These are phyloP conservation scores for Rehmannia glutinosa DNA, from an alignment of 257 asterid species.

Conservation along the genomic window DNA sequence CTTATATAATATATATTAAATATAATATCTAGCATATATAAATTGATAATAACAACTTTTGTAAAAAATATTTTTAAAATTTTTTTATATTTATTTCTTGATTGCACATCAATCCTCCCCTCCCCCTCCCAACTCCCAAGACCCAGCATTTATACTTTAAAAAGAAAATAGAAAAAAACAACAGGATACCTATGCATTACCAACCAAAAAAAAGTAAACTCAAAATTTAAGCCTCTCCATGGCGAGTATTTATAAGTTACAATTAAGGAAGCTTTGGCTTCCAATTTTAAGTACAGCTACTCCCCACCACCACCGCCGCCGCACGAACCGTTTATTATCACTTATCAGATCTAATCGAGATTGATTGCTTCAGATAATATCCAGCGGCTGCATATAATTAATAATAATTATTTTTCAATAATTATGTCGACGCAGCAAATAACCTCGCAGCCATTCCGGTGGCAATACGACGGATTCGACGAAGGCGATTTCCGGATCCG, in stretches of 20 bases:
- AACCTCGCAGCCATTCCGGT: slow-evolving; percentile 26
- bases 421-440: slow-evolving; percentile 12
- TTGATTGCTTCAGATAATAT: not conserved
- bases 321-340: not conserved
- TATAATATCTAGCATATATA: too few relatives aligned
- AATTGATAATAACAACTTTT: too few relatives aligned
- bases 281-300: not conserved
- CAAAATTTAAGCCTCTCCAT: not conserved
- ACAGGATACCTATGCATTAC: too few relatives aligned
- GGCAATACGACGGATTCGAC: slow-evolving; percentile 49
- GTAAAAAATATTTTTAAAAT: too few relatives aligned
- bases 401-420: not conserved
- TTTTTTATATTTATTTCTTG: too few relatives aligned
- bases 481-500: slow-evolving; percentile 42
- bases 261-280: not conserved
- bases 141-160: too few relatives aligned
- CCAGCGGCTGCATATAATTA: not conserved
- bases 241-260: not conserved
- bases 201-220: too few relatives aligned
- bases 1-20: too few relatives aligned
- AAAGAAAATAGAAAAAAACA: too few relatives aligned
- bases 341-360: too few relatives aligned
- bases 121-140: too few relatives aligned
- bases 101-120: too few relatives aligned
- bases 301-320: not conserved